phyloP scores from a whole-genome alignment of 257 asterid genomes.

The Capsicum rhomboideum region DNA sequence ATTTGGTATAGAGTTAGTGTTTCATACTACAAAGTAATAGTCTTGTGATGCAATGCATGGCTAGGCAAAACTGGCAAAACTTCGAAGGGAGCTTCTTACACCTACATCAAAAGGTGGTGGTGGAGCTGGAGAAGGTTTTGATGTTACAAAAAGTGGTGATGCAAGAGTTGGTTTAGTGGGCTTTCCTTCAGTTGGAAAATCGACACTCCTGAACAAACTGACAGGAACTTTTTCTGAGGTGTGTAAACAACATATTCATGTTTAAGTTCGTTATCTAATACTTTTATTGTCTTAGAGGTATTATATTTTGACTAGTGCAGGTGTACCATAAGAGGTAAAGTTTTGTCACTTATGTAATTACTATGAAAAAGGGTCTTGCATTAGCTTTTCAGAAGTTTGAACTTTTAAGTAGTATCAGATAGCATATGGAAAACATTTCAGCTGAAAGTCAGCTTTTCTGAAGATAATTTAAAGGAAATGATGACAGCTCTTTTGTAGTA shows the following conservation, averaged over 20 bases:
- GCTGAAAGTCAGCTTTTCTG: not conserved
- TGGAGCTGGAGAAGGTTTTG: conserved; percentile 99
- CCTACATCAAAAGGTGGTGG: conserved; percentile 96
- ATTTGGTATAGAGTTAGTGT: conserved; percentile 1
- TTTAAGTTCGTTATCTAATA: not conserved
- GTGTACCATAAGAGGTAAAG: not conserved
- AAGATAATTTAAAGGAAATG: not conserved
- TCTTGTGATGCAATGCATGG: not conserved
- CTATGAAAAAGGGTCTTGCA: not conserved
- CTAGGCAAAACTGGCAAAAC: conserved; percentile 97
- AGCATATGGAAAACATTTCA: not conserved
- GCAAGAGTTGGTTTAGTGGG: conserved; percentile 97
- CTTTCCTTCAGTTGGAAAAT: conserved; percentile 96
- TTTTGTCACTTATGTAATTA: not conserved
- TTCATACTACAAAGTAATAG: not conserved
- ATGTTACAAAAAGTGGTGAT: conserved; percentile 98
- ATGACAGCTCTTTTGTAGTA: not conserved
- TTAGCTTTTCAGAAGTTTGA: not conserved
- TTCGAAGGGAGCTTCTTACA: conserved; percentile 84
- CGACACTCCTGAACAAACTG: conserved; percentile 85
- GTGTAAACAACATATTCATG: not conserved
- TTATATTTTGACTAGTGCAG: not conserved
- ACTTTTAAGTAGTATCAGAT: not conserved
- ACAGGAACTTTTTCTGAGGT: conserved; percentile 99
- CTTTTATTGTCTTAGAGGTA: not conserved